Percentiles rank a stretch among this genome's conserved stretches.
These are phyloP conservation scores for Macaranga tanarius DNA, from an alignment of 441 rosid species.

Conservation along the genomic window DNA sequence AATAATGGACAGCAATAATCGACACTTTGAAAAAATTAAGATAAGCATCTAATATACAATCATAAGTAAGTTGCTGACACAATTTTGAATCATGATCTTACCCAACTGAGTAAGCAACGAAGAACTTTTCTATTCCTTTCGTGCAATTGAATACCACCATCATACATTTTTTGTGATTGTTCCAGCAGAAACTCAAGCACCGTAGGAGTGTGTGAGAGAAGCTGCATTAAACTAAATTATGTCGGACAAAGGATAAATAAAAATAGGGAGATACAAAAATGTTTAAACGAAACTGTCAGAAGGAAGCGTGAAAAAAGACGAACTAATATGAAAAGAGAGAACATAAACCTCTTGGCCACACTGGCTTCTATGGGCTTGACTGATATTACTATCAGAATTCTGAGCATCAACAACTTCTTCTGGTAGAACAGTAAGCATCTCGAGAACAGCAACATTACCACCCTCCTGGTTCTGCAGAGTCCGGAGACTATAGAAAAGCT, in stretches of 20 bases:
- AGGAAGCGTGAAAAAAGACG: not conserved
- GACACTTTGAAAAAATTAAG: not conserved
- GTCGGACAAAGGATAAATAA: constrained; percentile 12
- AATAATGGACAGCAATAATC: not conserved
- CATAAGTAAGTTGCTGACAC: constrained; percentile 5
- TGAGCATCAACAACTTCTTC: constrained; percentile 85
- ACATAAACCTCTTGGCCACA: constrained; percentile 71
- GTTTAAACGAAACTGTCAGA: not conserved
- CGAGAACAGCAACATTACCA: constrained; percentile 83
- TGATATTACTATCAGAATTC: constrained; percentile 50
- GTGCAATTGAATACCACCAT: constrained; percentile 49
- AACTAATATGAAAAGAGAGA: constrained; percentile 12
- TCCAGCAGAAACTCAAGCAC: constrained; percentile 87
- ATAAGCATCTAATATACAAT: not conserved
- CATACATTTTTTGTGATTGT: constrained; percentile 69
- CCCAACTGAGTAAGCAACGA: constrained; percentile 97
- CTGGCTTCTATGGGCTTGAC: constrained; percentile 57
- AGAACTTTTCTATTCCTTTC: constrained; percentile 77
- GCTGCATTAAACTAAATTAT: constrained; percentile 42
- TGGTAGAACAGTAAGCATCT: constrained; percentile 94
- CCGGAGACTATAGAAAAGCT: constrained; percentile 81
- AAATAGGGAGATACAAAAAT: constrained; percentile 1
- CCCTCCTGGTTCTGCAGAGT: constrained; percentile 72
- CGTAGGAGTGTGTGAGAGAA: constrained; percentile 74
- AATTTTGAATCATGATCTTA: constrained; percentile 40